These are phyloP conservation scores for Corinectria fuckeliana DNA, from an alignment of 2,329 filamentous ascomycete genomes.

Conservation along the genomic window DNA sequence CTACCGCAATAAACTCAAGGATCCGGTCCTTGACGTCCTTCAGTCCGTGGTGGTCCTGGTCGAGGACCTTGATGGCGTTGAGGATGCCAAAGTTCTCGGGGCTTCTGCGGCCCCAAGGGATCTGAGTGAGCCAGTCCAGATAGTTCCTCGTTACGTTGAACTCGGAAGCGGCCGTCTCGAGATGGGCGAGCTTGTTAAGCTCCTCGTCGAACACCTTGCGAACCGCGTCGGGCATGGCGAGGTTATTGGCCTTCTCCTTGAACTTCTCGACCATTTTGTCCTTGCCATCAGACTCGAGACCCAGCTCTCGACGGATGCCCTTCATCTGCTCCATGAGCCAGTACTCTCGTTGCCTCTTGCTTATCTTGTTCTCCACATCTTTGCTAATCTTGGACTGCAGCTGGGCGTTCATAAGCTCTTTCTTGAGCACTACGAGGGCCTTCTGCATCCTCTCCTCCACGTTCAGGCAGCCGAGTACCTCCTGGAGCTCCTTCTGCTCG, in stretches of 20 bases:
- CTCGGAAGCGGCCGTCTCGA: constrained; percentile 95
- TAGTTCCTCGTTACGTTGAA: constrained; percentile 99
- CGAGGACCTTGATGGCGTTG: constrained; percentile 86
- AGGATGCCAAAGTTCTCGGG: constrained; percentile 96
- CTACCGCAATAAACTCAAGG: constrained; percentile 96
- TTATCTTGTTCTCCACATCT: constrained; percentile 96
- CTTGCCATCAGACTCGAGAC: constrained; percentile 96
- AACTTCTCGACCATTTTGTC: constrained; percentile 98
- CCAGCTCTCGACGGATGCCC: constrained; percentile 92
- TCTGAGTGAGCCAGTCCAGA: constrained; percentile 97
- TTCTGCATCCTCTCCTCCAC: constrained; percentile 93
- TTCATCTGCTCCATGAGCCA: constrained; percentile 99
- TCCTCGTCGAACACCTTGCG: constrained; percentile 99
- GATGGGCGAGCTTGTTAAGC: constrained; percentile 92
- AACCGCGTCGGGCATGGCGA: constrained; percentile 96
- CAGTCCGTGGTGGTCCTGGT: constrained; percentile 95
- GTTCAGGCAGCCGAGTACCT: constrained; percentile 86
- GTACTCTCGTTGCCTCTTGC: constrained; percentile 96
- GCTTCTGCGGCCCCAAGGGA: constrained; percentile 95
- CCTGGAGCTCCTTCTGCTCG: constrained; percentile 89
- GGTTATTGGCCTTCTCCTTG: constrained; percentile 89
- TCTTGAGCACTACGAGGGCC: constrained; percentile 90
- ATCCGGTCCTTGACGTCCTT: constrained; percentile 99
- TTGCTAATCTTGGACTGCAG: constrained; percentile 97
- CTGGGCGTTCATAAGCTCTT: constrained; percentile 97